These are phyloP conservation scores for Blumeria hordei DNA, from an alignment of 2,329 filamentous ascomycete genomes.

Conservation along the genomic window DNA sequence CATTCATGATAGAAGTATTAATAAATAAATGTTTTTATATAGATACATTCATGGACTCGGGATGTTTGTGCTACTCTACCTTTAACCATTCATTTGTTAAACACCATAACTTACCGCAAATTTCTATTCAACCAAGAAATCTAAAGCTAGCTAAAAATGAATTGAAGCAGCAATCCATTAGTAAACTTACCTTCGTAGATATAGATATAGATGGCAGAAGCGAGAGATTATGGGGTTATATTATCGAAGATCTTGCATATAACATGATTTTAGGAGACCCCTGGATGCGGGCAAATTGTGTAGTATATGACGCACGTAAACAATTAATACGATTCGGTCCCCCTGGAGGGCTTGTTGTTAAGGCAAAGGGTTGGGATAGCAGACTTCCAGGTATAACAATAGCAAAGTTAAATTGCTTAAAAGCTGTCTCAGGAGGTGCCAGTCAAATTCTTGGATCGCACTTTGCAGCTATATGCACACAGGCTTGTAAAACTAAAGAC, in stretches of 20 bases:
- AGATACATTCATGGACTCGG: not conserved
- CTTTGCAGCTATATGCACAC: not conserved
- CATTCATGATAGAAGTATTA: not conserved
- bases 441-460: not conserved
- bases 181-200: not conserved
- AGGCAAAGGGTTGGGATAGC: not conserved
- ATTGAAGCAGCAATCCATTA: not conserved
- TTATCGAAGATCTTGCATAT: not conserved
- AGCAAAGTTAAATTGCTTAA: not conserved
- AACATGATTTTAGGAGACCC: not conserved
- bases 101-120: not conserved
- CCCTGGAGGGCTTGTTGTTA: not conserved
- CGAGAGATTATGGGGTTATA: not conserved
- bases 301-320: not conserved
- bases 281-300: not conserved
- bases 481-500: not conserved
- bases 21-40: constrained; percentile 1
- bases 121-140: not conserved
- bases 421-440: not conserved
- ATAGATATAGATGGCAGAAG: not conserved
- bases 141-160: not conserved
- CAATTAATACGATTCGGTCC: not conserved
- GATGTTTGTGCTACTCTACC: not conserved
- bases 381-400: not conserved
- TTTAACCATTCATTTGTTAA: not conserved